These are phyloP conservation scores for Fusarium aywerte DNA, from an alignment of 2,329 filamentous ascomycete species.

Conservation along the genomic window DNA sequence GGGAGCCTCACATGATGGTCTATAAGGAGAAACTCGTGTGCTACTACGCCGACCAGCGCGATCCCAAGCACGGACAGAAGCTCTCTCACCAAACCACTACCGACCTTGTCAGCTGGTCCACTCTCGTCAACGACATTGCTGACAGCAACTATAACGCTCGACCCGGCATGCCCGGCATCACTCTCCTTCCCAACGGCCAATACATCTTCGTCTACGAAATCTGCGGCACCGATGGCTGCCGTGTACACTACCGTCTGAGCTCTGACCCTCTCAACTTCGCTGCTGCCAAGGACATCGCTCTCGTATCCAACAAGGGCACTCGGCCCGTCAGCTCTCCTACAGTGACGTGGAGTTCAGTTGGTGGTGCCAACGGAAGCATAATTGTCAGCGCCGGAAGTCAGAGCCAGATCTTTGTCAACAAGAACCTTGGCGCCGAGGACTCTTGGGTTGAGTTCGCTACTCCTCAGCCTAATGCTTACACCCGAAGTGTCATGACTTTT, in stretches of 20 bases:
- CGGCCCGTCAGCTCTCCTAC: constrained; percentile 56
- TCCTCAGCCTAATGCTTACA: constrained; percentile 53
- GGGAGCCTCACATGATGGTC: constrained; percentile 75
- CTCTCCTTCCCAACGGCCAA: constrained; percentile 64
- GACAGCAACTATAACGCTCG: constrained; percentile 69
- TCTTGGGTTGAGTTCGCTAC: constrained; percentile 52
- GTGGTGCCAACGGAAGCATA: constrained; percentile 58
- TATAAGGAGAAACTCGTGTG: constrained; percentile 68
- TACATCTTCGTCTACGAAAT: constrained; percentile 72
- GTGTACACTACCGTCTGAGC: constrained; percentile 58
- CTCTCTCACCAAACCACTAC: constrained; percentile 71
- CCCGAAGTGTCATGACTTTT: constrained; percentile 51
- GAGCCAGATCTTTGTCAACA: constrained; percentile 56
- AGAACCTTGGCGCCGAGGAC: constrained; percentile 50
- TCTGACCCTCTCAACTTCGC: constrained; percentile 52
- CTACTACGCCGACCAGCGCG: constrained; percentile 79
- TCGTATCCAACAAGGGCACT: constrained; percentile 50
- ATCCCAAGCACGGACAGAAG: constrained; percentile 72
- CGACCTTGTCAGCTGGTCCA: constrained; percentile 69
- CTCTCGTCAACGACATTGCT: constrained; percentile 67
- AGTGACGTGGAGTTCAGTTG: constrained; percentile 56
- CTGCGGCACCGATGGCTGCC: constrained; percentile 57
- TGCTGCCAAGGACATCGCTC: constrained; percentile 45
- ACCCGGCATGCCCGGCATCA: constrained; percentile 74
- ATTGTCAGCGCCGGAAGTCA: constrained; percentile 55